These are phyloP conservation scores for Agrostemma githago DNA, from an alignment of 148 eudicot genomes.

Conservation along the genomic window DNA sequence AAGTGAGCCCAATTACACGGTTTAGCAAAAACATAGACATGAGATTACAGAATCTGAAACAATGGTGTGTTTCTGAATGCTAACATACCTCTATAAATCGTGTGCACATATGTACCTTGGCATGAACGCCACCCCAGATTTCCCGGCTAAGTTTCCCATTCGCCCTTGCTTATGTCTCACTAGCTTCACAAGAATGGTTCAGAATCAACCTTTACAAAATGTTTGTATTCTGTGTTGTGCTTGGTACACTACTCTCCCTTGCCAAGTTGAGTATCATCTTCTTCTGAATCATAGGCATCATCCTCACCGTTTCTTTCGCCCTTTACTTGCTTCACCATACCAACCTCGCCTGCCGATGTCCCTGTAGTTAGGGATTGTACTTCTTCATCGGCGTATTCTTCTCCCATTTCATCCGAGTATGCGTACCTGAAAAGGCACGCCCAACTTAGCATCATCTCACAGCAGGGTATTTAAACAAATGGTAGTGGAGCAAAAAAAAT, in stretches of 20 bases:
- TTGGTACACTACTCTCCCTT: constrained; percentile 45
- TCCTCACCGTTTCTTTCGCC: constrained; percentile 33
- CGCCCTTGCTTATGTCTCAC: neutral
- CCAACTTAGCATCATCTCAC: constrained; percentile 4
- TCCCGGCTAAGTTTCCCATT: constrained; percentile 2
- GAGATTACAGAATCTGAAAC: constrained; percentile 9
- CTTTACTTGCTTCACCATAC: constrained; percentile 60
- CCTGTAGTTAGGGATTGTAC: constrained; percentile 58
- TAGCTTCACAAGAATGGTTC: constrained; percentile 3
- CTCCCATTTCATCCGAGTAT: constrained; percentile 60
- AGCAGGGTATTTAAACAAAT: neutral
- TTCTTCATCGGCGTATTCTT: constrained; percentile 72
- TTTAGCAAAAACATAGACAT: neutral
- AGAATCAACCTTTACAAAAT: neutral
- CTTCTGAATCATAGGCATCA: constrained; percentile 46
- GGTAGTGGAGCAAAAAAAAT: neutral
- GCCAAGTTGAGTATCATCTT: constrained; percentile 41
- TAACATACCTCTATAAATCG: neutral
- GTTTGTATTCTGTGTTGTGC: neutral
- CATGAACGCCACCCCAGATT: neutral
- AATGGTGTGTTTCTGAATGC: neutral
- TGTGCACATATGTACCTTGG: constrained; percentile 20
- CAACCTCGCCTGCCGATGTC: constrained; percentile 54
- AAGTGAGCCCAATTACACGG: constrained; percentile 9
- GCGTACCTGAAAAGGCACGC: constrained; percentile 50